Conservation (phyloP, 495 filamentous ascomycete genomes). For the Penicillium parvum region DNA sequence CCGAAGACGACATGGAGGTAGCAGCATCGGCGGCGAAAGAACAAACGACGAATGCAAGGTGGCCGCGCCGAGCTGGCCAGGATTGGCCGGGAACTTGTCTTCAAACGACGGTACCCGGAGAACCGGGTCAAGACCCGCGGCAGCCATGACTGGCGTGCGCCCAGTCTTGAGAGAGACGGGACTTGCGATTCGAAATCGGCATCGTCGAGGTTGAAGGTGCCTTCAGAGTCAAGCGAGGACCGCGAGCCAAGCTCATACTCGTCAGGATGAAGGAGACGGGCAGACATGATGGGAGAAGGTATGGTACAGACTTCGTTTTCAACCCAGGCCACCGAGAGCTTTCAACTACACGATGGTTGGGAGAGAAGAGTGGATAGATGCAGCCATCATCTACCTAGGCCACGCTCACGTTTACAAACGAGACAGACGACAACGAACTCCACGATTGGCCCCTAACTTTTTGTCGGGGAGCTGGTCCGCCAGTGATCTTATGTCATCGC, state of each 20-base stretch:
- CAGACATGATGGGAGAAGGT: constrained; percentile 29
- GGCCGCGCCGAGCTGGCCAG: constrained; percentile 23
- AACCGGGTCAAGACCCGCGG: constrained; percentile 27
- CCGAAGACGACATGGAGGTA: constrained; percentile 58
- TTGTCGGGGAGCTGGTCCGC: not conserved
- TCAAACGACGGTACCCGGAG: constrained; percentile 33
- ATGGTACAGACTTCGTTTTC: not conserved
- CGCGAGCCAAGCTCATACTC: constrained; percentile 45
- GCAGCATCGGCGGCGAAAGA: constrained; percentile 61
- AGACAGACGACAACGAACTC: no score
- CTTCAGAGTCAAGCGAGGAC: constrained; percentile 43
- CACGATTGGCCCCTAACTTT: not conserved
- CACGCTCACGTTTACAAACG: constrained; percentile 4
- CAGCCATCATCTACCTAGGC: not conserved
- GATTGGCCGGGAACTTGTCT: constrained; percentile 25
- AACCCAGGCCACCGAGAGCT: not conserved
- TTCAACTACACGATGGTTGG: not conserved
- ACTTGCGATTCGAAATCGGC: constrained; percentile 47
- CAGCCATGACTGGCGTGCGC: constrained; percentile 23
- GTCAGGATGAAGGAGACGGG: constrained; percentile 40
- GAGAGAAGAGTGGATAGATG: not conserved
- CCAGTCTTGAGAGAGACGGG: constrained; percentile 24
- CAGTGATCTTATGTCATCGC: not conserved
- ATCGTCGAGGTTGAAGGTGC: constrained; percentile 46
- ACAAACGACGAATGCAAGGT: constrained; percentile 33